Base-by-base conservation (phyloP, 768 basidiomycete genomes). In the Crucibulum laeve region DNA sequence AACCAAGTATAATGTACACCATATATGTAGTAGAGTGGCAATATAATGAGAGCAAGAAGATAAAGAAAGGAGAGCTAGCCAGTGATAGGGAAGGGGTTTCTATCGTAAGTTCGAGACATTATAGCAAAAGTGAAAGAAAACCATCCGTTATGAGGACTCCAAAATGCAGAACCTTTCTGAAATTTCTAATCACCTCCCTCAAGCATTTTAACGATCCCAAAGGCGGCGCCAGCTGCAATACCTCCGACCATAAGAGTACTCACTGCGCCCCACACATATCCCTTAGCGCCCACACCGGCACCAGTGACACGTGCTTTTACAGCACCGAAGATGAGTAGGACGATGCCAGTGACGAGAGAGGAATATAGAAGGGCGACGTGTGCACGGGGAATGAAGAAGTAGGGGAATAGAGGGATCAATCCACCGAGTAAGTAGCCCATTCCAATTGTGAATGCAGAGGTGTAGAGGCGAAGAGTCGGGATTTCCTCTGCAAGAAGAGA, bases 381-480 rank as follows among this genome's bases (percentile, higher is more conserved):
- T 6, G 91, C 92, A 10, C 63, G 63, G 3, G 79, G 62, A 52
- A 93, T 79, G 70, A 92, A 91, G 69, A 98, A 93, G 67, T 96
- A 95, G 7, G 92, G 92, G 7, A 93, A 53, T 25, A 99, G 77
- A 0, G 96, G 96, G 54, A 98, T 88, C 43, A 94, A 72, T 23
- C 96, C 96, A 35, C 96, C 96, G 43, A 95, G 41, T 49, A 94
- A 84, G 69, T 98, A 95, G 10, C 92, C 91, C 57, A 91, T 76
- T 48, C 95, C 96, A 58, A 99, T 98, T 0, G 95, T 98, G 51
- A 95, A 76, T 1, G 95, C 95, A 1, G 91, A 94, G 25, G 84
- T 74, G 68, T 92, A 97, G 50, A 96, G 71, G 21, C 96, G 78
- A 17, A 74, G 73, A 14, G 80, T 80, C 1, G 94, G 89, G 25